phyloP scores from a whole-genome alignment of 2,329 filamentous ascomycete genomes.

The Fusarium scirpi region DNA sequence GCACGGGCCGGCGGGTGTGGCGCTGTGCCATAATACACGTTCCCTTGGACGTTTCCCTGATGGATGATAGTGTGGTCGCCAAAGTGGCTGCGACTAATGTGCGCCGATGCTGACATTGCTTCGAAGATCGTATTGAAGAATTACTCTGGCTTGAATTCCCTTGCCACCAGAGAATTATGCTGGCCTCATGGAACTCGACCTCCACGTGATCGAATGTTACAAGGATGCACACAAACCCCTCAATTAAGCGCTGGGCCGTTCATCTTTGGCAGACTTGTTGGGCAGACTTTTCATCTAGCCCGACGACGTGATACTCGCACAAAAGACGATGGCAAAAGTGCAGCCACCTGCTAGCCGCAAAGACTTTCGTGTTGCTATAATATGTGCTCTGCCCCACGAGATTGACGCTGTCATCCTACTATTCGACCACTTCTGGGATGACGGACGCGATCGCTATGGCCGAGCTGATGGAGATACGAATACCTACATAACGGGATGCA shows the following conservation, averaged over 20 bases:
- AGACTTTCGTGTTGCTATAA: background rate
- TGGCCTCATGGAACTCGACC: background rate
- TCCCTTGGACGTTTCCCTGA: constrained; percentile 1
- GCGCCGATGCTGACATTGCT: background rate
- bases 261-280: background rate
- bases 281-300: background rate
- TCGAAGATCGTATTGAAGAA: too few species aligned
- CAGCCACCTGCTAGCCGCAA: background rate
- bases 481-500: constrained; percentile 46
- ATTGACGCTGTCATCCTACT: background rate
- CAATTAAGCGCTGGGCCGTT: background rate
- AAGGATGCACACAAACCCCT: background rate
- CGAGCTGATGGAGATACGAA: constrained; percentile 45
- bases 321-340: background rate
- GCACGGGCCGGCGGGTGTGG: constrained; percentile 7
- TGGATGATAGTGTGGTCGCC: background rate
- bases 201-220: background rate
- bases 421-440: constrained; percentile 40
- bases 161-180: background rate
- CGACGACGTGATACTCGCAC: fast-evolving
- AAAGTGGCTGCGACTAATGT: background rate
- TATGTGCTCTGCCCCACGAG: background rate
- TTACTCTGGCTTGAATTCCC: fast-evolving
- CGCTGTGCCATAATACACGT: background rate
- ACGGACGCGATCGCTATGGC: constrained; percentile 24